Conservation (phyloP, 2,329 filamentous ascomycete genomes). For the Colletotrichum sojae region DNA sequence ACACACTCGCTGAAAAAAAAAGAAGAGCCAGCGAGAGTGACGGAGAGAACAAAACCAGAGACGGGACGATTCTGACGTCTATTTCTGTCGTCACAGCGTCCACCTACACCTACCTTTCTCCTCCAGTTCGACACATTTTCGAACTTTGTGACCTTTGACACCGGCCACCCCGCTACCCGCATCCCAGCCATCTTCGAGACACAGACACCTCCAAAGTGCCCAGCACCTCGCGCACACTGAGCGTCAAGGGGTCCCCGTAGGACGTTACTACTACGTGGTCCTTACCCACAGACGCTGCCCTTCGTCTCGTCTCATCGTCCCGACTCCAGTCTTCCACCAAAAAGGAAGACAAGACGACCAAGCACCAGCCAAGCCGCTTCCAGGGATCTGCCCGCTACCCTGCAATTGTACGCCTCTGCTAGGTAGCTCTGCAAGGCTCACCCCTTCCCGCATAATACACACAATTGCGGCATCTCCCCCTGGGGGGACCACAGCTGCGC, state of each 20-base stretch:
- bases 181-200: conserved; percentile 39
- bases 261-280: too few species aligned
- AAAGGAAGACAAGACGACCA: conserved; percentile 38
- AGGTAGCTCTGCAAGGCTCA: not conserved
- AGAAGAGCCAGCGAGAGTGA: too few species aligned
- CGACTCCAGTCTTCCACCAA: conserved; percentile 15
- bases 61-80: conserved; percentile 11
- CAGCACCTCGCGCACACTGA: conserved; percentile 32
- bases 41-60: too few species aligned
- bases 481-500: conserved; percentile 1
- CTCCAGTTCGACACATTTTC: conserved; percentile 17
- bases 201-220: not conserved
- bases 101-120: too few species aligned
- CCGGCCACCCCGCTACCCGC: conserved; percentile 28
- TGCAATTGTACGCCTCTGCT: not conserved
- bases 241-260: conserved; percentile 34
- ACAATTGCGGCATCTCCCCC: too few species aligned
- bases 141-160: conserved; percentile 30
- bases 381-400: conserved; percentile 37
- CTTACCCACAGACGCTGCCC: conserved; percentile 35
- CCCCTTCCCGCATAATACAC: not conserved
- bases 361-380: conserved; percentile 34
- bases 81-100: not conserved
- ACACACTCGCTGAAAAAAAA: too few species aligned
- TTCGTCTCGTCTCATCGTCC: conserved; percentile 41